Evolutionary conservation across 495 filamentous ascomycete species (phyloP).

Genomic region (Haplographium delicatum): DNA sequence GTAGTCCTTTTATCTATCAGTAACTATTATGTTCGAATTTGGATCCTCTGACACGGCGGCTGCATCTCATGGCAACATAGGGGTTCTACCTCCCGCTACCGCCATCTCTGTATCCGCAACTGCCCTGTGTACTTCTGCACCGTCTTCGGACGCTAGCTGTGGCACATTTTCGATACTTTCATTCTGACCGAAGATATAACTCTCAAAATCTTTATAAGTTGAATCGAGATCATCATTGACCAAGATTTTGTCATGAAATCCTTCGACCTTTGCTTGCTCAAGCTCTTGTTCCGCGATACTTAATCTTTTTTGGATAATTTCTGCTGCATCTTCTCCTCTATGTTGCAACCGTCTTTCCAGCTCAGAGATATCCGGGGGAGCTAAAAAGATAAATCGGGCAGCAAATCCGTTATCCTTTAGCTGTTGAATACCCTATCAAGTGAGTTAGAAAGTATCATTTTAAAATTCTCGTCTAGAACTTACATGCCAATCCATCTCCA

Average conservation of each 20-base stretch:
- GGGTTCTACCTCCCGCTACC: constrained; percentile 2
- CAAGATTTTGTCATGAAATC: constrained; percentile 56
- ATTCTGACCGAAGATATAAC: constrained; percentile 21
- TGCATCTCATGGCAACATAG: background rate
- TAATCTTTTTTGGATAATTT: constrained; percentile 54
- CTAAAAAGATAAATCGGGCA: constrained; percentile 68
- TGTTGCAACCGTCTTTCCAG: constrained; percentile 42
- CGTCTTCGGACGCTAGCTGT: background rate
- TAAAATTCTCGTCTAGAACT: constrained; percentile 26
- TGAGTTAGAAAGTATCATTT: background rate
- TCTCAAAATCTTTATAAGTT: constrained; percentile 44
- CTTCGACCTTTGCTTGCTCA: constrained; percentile 55
- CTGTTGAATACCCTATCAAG: constrained; percentile 59
- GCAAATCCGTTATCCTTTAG: constrained; percentile 64
- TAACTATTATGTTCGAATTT: no score
- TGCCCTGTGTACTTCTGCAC: constrained; percentile 5
- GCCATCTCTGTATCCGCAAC: constrained; percentile 7
- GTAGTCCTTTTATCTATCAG: no score
- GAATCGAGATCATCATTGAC: constrained; percentile 68
- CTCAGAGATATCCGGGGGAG: constrained; percentile 57
- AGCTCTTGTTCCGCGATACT: constrained; percentile 60
- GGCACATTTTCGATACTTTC: background rate
- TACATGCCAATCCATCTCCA: constrained; percentile 52
- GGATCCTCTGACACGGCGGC: no score
- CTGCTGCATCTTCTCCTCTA: constrained; percentile 55